Conservation (phyloP, 78 protist species). For the Chrysochromulina parva region DNA sequence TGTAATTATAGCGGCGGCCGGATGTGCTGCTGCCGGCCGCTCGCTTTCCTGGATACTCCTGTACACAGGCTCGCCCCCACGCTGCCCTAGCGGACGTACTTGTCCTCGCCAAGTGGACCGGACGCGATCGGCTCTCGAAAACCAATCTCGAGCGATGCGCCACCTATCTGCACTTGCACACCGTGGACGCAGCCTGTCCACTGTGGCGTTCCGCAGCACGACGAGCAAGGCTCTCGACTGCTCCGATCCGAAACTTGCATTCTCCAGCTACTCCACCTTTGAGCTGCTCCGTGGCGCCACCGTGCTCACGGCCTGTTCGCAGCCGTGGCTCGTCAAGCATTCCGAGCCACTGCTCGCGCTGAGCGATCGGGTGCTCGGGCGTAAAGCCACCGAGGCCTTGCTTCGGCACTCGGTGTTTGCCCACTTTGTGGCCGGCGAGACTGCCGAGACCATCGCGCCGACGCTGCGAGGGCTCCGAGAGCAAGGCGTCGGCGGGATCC, state of each 20-base stretch:
- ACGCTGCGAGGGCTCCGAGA: not conserved
- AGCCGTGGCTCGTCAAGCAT: not conserved
- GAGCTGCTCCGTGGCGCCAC: not conserved
- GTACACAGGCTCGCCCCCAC: too few species aligned
- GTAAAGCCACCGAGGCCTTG: not conserved
- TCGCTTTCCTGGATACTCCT: too few species aligned
- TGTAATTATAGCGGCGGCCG: too few species aligned
- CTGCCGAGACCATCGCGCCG: not conserved
- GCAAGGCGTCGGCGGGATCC: slow-evolving; percentile 17
- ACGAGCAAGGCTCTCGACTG: too few species aligned
- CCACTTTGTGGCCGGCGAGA: slow-evolving; percentile 23
- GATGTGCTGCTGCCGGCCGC: too few species aligned
- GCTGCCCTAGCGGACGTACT: too few species aligned
- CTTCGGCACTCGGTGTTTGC: not conserved
- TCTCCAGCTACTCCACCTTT: not conserved
- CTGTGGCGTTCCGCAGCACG: too few species aligned
- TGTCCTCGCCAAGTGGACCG: too few species aligned
- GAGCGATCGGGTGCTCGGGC: not conserved
- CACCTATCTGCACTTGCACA: too few species aligned
- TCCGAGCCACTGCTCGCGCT: not conserved
- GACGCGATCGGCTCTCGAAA: too few species aligned
- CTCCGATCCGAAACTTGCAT: not conserved
- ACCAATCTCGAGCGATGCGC: too few species aligned
- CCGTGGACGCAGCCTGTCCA: too few species aligned
- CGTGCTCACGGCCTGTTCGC: not conserved